Evolutionary conservation across 768 basidiomycete genomes (phyloP).

Genomic region (Gautieria morchelliformis): DNA sequence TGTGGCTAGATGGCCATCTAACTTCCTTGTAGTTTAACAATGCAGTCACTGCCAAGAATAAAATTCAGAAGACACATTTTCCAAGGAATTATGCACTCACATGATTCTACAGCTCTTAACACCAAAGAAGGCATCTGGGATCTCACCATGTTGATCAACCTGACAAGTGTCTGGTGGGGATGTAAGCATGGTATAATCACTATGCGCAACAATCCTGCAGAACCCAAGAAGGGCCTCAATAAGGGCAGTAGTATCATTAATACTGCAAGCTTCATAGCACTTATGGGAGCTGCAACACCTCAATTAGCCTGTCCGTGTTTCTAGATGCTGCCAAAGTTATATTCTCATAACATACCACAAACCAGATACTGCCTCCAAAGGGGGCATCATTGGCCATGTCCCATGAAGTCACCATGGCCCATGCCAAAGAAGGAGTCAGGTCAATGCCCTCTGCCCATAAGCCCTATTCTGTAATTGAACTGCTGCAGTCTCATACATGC

Average conservation of each 20-base stretch:
- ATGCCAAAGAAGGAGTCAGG: slow-evolving; percentile 90
- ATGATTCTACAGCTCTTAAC: slow-evolving; percentile 89
- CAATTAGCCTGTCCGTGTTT: slow-evolving; percentile 86
- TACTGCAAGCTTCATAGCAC: slow-evolving; percentile 93
- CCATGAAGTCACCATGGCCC: slow-evolving; percentile 94
- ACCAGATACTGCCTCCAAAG: slow-evolving; percentile 33
- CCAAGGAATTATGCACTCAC: slow-evolving; percentile 94
- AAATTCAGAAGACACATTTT: slow-evolving; percentile 8
- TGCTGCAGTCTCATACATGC: background rate
- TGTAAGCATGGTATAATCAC: slow-evolving; percentile 96
- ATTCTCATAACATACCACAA: slow-evolving; percentile 6
- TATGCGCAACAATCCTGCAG: slow-evolving; percentile 87
- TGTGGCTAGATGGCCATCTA: background rate
- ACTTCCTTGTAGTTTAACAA: slow-evolving; percentile 70
- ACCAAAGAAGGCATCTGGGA: slow-evolving; percentile 98
- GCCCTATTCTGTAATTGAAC: slow-evolving; percentile 22
- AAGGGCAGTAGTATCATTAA: slow-evolving; percentile 87
- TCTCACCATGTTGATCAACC: slow-evolving; percentile 85
- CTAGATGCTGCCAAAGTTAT: background rate
- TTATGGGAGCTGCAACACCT: slow-evolving; percentile 94
- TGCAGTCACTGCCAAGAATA: slow-evolving; percentile 32
- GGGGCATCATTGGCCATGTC: slow-evolving; percentile 99
- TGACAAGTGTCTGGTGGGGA: slow-evolving; percentile 99
- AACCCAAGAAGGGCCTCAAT: slow-evolving; percentile 69
- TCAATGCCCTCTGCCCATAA: slow-evolving; percentile 95